Percentiles rank a stretch among this genome's conserved stretches.
phyloP scores from a whole-genome alignment of 805 yeast genomes.

The Yamadazyma olivae region DNA sequence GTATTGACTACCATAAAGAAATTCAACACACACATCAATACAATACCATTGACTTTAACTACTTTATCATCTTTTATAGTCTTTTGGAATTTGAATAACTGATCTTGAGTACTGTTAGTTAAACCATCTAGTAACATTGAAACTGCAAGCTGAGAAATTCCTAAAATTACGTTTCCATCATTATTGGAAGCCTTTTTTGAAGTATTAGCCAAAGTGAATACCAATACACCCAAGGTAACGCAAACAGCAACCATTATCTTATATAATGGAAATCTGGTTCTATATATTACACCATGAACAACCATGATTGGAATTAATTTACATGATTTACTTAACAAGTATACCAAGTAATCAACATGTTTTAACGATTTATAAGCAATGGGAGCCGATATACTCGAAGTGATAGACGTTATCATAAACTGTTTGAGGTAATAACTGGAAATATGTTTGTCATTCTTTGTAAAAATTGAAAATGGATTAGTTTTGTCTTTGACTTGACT shows the following conservation, averaged over 20 bases:
- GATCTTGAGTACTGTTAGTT: conserved; percentile 92
- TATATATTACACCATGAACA: conserved; percentile 70
- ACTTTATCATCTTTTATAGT: conserved; percentile 2
- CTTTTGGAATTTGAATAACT: conserved; percentile 53
- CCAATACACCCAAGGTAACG: conserved; percentile 81
- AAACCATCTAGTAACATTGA: conserved; percentile 86
- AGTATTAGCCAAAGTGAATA: conserved; percentile 58
- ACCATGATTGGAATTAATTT: conserved; percentile 93
- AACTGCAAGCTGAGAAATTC: conserved; percentile 53
- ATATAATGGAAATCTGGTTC: conserved; percentile 65
- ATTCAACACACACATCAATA: conserved; percentile 73
- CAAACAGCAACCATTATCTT: conserved; percentile 74
- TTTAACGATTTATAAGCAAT: conserved; percentile 73
- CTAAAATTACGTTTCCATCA: conserved; percentile 48
- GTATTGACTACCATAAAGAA: conserved; percentile 46
- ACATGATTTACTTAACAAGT: conserved; percentile 86
- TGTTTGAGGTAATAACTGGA: conserved; percentile 22
- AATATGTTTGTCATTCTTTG: conserved; percentile 21
- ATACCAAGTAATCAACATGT: conserved; percentile 84
- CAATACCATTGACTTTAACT: conserved; percentile 60
- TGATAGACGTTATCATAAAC: conserved; percentile 55
- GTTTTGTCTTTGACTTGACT: conserved; percentile 33
- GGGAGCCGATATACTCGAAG: conserved; percentile 82
- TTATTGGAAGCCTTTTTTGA: conserved; percentile 22
- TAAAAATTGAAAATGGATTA: conserved; percentile 28